A percentile compares a stretch with the other conserved stretches of the same genome.
phyloP scores from a whole-genome alignment of 192 early-diverging fungal species.

The Podila clonocystis region DNA sequence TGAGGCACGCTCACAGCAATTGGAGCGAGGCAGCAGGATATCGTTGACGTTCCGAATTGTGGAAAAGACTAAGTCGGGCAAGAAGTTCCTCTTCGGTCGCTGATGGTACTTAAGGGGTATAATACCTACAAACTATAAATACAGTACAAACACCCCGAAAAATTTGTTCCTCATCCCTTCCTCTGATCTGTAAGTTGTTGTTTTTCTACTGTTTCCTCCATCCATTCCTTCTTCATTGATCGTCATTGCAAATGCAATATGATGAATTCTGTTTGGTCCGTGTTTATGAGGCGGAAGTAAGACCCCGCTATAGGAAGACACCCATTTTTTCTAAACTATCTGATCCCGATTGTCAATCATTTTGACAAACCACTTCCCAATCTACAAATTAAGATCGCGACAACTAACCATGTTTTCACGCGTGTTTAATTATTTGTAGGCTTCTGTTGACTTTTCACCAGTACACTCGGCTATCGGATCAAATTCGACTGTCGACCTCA shows the following conservation, averaged over 20 bases:
- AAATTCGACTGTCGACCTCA: no score
- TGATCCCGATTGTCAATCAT: conserved; percentile 18
- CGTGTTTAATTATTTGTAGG: no score
- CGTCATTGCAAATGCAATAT: conserved; percentile 18
- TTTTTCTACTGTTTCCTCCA: background rate
- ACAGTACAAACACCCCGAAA: background rate
- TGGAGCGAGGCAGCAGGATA: conserved; percentile 30
- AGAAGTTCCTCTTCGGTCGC: conserved; percentile 9
- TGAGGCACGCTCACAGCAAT: background rate
- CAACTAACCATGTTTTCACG: no score
- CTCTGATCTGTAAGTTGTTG: no score
- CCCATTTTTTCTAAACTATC: conserved; percentile 48
- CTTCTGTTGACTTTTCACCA: no score
- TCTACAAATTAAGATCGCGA: no score
- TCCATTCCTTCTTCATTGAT: background rate
- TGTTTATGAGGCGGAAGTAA: conserved; percentile 56
- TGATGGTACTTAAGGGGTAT: conserved; percentile 9
- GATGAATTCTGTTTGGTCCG: conserved; percentile 55
- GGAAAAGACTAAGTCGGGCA: conserved; percentile 20
- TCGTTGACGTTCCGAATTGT: conserved; percentile 48
- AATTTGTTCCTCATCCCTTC: conserved; percentile 1
- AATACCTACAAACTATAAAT: background rate
- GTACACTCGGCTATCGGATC: no score
- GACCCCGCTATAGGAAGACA: conserved; percentile 52
- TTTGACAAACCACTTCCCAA: no score